These are phyloP conservation scores for Magnaporthales sp. DNA, from an alignment of 2,329 filamentous ascomycete genomes.

Conservation along the genomic window DNA sequence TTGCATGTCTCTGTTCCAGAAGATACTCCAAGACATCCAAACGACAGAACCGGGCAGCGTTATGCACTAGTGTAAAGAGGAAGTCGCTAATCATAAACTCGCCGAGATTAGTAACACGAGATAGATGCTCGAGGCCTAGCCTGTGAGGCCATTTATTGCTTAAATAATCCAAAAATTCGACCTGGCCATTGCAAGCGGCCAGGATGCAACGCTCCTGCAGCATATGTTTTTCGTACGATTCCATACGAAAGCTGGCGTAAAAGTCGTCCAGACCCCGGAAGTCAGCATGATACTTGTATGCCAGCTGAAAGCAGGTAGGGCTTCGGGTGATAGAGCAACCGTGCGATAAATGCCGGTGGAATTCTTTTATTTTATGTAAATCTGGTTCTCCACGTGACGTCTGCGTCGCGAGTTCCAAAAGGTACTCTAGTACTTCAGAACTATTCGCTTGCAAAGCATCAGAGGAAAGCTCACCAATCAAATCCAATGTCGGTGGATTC, in stretches of 20 bases:
- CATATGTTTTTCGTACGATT: neutral
- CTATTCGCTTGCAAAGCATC: neutral
- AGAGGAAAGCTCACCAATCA: neutral
- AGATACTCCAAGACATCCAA: neutral
- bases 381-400: neutral
- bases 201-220: neutral
- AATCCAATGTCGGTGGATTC: neutral
- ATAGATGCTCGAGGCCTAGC: too few relatives aligned
- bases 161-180: neutral
- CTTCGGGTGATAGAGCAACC: neutral
- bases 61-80: neutral
- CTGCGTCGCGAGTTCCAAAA: neutral
- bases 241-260: neutral
- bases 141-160: neutral
- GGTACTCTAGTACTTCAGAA: neutral
- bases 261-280: too few relatives aligned
- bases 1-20: neutral
- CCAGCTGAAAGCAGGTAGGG: neutral
- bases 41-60: neutral
- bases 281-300: neutral
- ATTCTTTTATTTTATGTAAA: too few relatives aligned
- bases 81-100: neutral
- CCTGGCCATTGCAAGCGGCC: neutral
- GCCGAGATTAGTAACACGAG: too few relatives aligned
- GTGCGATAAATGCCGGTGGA: neutral